phyloP scores from a whole-genome alignment of 1,284 basidiomycete genomes.

The Athelia psychrophila region DNA sequence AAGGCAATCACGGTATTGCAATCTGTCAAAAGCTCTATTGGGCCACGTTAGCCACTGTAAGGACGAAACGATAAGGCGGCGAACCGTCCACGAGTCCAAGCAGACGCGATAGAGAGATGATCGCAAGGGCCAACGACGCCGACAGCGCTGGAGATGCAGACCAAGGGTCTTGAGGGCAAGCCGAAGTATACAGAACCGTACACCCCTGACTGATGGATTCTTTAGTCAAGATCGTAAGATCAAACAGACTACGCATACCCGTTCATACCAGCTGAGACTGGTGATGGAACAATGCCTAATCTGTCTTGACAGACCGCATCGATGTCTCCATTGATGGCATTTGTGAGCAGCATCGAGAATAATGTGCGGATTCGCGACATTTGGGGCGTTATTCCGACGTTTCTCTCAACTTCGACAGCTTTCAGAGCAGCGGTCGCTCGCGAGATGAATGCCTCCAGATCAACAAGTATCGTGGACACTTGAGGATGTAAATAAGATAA shows the following conservation, averaged over 20 bases:
- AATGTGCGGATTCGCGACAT: slow-evolving; percentile 32
- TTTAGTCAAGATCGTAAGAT: not conserved
- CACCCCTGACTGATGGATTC: slow-evolving; percentile 26
- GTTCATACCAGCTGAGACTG: slow-evolving; percentile 43
- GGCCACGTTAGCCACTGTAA: not conserved
- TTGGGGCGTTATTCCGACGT: not conserved
- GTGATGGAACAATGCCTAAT: slow-evolving; percentile 36
- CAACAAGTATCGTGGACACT: slow-evolving; percentile 25
- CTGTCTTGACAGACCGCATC: slow-evolving; percentile 61
- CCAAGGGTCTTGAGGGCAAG: slow-evolving; percentile 51
- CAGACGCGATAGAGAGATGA: slow-evolving; percentile 66
- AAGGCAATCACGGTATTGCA: slow-evolving; percentile 75
- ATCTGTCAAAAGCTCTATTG: slow-evolving; percentile 58
- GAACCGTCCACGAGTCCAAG: slow-evolving; percentile 73
- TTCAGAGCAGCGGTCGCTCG: slow-evolving; percentile 6
- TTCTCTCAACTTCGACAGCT: not conserved
- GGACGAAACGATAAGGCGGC: not conserved
- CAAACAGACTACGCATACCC: slow-evolving; percentile 33
- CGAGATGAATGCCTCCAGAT: slow-evolving; percentile 24
- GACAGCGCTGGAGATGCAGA: slow-evolving; percentile 67
- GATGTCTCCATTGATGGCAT: slow-evolving; percentile 53
- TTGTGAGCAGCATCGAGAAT: slow-evolving; percentile 48
- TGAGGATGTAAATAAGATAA: not conserved
- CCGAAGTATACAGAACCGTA: slow-evolving; percentile 41
- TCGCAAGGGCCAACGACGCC: slow-evolving; percentile 64